Base-by-base conservation (phyloP, 2,329 filamentous ascomycete genomes). In the Exophiala dermatitidis region DNA sequence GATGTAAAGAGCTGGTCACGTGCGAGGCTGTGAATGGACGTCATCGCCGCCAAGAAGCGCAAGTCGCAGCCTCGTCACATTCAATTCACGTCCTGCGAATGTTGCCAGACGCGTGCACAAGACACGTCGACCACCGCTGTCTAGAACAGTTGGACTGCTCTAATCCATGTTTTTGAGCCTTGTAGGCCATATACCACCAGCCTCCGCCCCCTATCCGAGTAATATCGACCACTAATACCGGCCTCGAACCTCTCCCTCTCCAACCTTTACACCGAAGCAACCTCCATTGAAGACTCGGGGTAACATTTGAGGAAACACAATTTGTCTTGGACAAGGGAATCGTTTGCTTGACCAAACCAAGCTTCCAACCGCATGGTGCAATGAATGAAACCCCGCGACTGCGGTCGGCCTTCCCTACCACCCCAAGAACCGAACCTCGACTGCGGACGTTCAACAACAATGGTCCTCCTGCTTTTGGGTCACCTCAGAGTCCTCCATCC, bases 341-440 rank as follows among this genome's bases (percentile, higher is more conserved):
- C 19, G 19, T 19, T 19, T 19, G 19, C 19, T 19, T 19, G 19
- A 19, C 19, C 19, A 19, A 19, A 19, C 19, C 19, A 34, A 30
- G 8, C 10, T 19, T 37, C 43, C 32, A 56, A 53, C 57, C 60
- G 56, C 69, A 73, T 70, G 68, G 85, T 85, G 82, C 82, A 73
- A 91, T 91, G 88, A 88, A 82, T 80, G 80, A 77, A 71, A 93
- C 87, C 75, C 88, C 85, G 72, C 85, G 84, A 74, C 77, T 89
- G 75, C 82, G 85, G 75, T 89, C 86, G 78, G 86, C 85, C 67
- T 93, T 84, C 68, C 88, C 88, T 68, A 77, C 82, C 66, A 90
- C 87, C 63, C 88, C 87, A 65, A 77, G 76, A 48, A 48, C 51
- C 41, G 57, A 57, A 4, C 45, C 46, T 45, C 54, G 60, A 41